Evolutionary conservation across 2,329 filamentous ascomycete genomes (phyloP).

Genomic region (Tetracladium maxilliforme): DNA sequence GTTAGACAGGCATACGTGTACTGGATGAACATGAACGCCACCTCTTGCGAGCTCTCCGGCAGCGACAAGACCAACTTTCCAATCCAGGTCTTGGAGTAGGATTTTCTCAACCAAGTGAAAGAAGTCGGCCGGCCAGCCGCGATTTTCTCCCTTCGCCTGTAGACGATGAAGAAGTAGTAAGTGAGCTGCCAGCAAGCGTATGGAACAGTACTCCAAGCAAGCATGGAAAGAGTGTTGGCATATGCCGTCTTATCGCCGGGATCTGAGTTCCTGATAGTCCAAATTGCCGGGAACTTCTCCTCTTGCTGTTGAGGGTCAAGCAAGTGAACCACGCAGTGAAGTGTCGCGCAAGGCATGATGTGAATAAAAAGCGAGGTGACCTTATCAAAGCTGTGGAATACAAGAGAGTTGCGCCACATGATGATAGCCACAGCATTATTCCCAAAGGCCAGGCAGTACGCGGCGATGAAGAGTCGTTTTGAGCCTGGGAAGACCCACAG

Average conservation of each 20-base stretch:
- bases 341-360: conserved; percentile 91
- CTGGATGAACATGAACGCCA: conserved; percentile 92
- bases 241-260: conserved; percentile 70
- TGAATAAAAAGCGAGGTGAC: conserved; percentile 98
- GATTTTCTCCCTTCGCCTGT: conserved; percentile 90
- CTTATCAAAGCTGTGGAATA: conserved; percentile 98
- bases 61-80: conserved; percentile 72
- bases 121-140: conserved; percentile 89
- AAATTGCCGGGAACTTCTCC: conserved; percentile 69
- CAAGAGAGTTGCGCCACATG: conserved; percentile 97
- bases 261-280: conserved; percentile 55
- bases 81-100: conserved; percentile 80
- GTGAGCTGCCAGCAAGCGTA: conserved; percentile 85
- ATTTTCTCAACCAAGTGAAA: conserved; percentile 90
- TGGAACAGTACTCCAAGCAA: conserved; percentile 84
- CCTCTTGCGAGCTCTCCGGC: conserved; percentile 63
- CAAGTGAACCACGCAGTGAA: conserved; percentile 86
- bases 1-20: conserved; percentile 82
- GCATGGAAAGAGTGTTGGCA: conserved; percentile 77
- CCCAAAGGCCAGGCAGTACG: conserved; percentile 84
- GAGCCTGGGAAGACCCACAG: conserved; percentile 86
- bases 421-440: conserved; percentile 97
- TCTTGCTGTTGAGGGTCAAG: conserved; percentile 49
- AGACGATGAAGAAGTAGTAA: conserved; percentile 92
- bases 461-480: conserved; percentile 80